Conservation (phyloP, 805 yeast genomes). For the Yarrowia sp. region DNA sequence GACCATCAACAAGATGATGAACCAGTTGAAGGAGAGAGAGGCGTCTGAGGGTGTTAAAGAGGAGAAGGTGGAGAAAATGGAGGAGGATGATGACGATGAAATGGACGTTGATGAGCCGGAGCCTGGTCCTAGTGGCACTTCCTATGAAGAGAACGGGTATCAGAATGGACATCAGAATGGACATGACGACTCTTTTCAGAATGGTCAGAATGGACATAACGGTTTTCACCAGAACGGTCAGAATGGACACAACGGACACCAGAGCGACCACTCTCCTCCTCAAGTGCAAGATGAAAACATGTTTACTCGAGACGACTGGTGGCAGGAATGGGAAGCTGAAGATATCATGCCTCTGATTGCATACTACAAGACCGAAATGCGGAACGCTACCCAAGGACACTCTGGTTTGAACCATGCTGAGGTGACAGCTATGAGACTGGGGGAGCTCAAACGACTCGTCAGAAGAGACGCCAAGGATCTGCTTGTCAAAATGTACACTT, state of each 20-base stretch:
- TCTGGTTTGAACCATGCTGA: not conserved
- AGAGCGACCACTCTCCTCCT: too few relatives aligned
- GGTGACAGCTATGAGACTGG: not conserved
- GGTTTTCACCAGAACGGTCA: too few relatives aligned
- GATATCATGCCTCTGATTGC: not conserved
- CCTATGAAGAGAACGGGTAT: too few relatives aligned
- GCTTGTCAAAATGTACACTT: not conserved
- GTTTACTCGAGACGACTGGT: conserved; percentile 7
- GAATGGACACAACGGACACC: too few relatives aligned
- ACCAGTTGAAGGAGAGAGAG: not conserved
- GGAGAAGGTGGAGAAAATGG: not conserved
- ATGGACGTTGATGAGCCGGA: not conserved
- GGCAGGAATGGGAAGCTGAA: not conserved
- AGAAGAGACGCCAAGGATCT: not conserved
- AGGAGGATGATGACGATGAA: not conserved
- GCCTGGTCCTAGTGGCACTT: too few relatives aligned
- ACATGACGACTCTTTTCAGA: too few relatives aligned
- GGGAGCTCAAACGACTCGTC: not conserved
- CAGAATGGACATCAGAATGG: too few relatives aligned
- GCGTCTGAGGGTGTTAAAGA: not conserved
- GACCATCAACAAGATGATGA: not conserved
- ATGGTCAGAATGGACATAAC: too few relatives aligned
- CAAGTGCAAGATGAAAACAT: not conserved
- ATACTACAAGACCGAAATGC: not conserved
- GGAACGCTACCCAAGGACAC: not conserved